Evolutionary conservation across 225 moss, liverwort and hornwort genomes (phyloP).

Genomic region (Antitrichia curtipendula): DNA sequence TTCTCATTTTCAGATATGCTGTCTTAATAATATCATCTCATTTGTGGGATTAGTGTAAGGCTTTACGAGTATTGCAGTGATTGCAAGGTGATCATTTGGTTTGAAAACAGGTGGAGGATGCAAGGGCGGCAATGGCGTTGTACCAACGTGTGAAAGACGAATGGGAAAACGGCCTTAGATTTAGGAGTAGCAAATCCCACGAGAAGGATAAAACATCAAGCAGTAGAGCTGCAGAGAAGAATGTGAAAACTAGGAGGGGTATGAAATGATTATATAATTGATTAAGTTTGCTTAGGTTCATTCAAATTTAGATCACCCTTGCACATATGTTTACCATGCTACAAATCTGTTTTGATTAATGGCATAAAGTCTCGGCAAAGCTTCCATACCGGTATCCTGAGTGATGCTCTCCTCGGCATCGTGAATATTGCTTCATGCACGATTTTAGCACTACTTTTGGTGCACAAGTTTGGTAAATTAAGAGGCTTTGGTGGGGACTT

Average conservation of each 20-base stretch:
- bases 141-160: constrained; percentile 57
- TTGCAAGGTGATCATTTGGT: background rate
- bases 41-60: background rate
- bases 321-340: background rate
- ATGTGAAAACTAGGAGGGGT: background rate
- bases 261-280: background rate
- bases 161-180: constrained; percentile 58
- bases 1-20: background rate
- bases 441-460: background rate
- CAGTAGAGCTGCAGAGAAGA: background rate
- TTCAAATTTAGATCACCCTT: background rate
- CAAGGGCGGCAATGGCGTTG: constrained; percentile 71
- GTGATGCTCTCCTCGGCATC: background rate
- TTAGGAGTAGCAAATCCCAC: constrained; percentile 2
- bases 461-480: background rate
- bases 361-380: background rate
- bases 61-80: background rate
- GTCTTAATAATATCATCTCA: background rate
- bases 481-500: background rate
- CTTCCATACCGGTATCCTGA: background rate
- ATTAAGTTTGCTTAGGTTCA: background rate
- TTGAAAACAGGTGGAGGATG: constrained; percentile 66
- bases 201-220: background rate
- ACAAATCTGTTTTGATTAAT: background rate
- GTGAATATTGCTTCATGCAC: background rate